Evolutionary conservation across 176 grass and related monocot genomes (phyloP), one percentile per base, ranked within the genome.

Genomic region (Aegilops longissima): DNA sequence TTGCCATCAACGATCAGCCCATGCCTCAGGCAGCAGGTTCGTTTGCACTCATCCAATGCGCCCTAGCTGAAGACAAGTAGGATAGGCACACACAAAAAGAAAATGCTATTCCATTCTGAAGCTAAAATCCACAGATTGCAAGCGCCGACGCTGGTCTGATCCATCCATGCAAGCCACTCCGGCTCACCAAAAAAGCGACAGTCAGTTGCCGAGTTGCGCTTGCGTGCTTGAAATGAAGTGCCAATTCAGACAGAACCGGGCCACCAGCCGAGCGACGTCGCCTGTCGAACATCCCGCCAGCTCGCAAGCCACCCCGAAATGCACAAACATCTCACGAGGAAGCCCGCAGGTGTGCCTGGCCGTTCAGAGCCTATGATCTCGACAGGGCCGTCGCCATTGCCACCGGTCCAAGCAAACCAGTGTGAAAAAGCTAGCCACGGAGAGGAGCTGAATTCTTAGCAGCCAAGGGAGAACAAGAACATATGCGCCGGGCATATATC

Each of bases 401-500:
- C 38, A 54, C 47, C 21, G 12, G 27, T 77, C 70, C 21, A 89
- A 85, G 25, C 45, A 81, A 81, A 76, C 42, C 9, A n/a, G 31
- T 16, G 0, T 34, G 71, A 17, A 90, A 77, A 21, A 21, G 16
- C 4, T 0, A 61, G 20, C 44, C 13, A 27, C 20, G 3, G 8
- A 36, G 21, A 36, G n/a, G 21, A 36, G n/a, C 16, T n/a, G 3
- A 77, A 23, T 30, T 77, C 71, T 77, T 69, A 45, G 61, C 71
- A 61, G 12, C 9, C 1, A 84, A 83, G 14, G 59, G 35, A 79
- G 66, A 70, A 44, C 69, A 45, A 61, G 77, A 80, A 89, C 14
- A 70, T 29, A 78, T 82, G 11, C 59, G 21, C 2, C 30, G 18
- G 1, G 64, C 68, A 59, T 38, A 7, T 44, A 54, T 1, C 0